phyloP scores from a whole-genome alignment of 2,329 filamentous ascomycete species.

The Paramyrothecium roridum region DNA sequence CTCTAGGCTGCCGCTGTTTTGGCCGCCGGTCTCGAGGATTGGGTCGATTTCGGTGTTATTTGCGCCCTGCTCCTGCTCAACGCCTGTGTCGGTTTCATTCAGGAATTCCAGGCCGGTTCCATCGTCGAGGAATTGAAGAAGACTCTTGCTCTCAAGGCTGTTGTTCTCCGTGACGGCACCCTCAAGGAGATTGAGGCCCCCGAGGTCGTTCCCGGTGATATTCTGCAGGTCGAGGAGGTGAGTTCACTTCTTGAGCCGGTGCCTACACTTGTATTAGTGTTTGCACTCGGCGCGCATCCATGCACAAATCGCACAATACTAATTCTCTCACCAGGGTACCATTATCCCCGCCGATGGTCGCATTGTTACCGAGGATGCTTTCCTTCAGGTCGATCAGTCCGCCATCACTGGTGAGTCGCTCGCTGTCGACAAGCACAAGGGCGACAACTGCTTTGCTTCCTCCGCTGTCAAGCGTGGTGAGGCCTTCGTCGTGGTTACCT shows the following conservation, averaged over 20 bases:
- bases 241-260: slow-evolving; percentile 1
- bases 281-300: not conserved
- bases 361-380: slow-evolving; percentile 78
- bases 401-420: slow-evolving; percentile 90
- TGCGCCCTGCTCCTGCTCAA: slow-evolving; percentile 80
- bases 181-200: slow-evolving; percentile 78
- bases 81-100: slow-evolving; percentile 80
- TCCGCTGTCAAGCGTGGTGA: slow-evolving; percentile 89
- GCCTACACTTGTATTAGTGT: not conserved
- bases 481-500: slow-evolving; percentile 76
- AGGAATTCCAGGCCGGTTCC: slow-evolving; percentile 86
- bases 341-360: slow-evolving; percentile 88
- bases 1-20: slow-evolving; percentile 68
- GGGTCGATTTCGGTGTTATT: slow-evolving; percentile 93
- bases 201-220: slow-evolving; percentile 85
- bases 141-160: slow-evolving; percentile 82
- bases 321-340: slow-evolving; percentile 54
- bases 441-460: slow-evolving; percentile 79
- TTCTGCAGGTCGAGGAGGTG: slow-evolving; percentile 77
- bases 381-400: slow-evolving; percentile 89
- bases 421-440: slow-evolving; percentile 82
- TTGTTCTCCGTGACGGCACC: slow-evolving; percentile 75
- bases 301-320: slow-evolving; percentile 13
- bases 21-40: slow-evolving; percentile 80
- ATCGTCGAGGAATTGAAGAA: slow-evolving; percentile 92